Conservation (phyloP, 2,329 filamentous ascomycete genomes). For the Thyridium curvatum region DNA sequence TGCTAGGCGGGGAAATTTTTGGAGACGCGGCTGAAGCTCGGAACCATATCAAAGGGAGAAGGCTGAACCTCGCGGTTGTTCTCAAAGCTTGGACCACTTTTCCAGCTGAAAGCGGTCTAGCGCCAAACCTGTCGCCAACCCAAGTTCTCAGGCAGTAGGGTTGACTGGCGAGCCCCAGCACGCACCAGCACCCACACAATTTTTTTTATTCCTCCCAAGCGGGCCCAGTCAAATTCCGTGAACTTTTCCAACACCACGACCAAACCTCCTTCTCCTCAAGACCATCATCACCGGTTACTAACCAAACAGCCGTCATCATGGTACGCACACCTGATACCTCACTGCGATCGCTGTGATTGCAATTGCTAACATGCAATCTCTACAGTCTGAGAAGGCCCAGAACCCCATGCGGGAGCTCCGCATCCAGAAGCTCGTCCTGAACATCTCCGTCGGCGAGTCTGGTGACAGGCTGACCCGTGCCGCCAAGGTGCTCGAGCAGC, state of each 20-base stretch:
- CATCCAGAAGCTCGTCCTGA: conserved; percentile 99
- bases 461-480: conserved; percentile 99
- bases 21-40: not conserved
- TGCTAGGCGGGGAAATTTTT: no score
- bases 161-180: not conserved
- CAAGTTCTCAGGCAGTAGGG: conserved; percentile 3
- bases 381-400: conserved; percentile 72
- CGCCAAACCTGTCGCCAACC: conserved; percentile 6
- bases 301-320: conserved; percentile 24
- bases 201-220: no score
- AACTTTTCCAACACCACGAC: no score
- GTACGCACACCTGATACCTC: conserved; percentile 16
- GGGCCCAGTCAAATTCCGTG: no score
- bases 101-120: no score
- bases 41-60: not conserved
- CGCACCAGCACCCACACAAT: no score
- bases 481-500: conserved; percentile 99
- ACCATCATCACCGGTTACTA: no score
- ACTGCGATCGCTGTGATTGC: not conserved
- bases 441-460: conserved; percentile 99
- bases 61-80: not conserved
- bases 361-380: not conserved
- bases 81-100: conserved; percentile 2
- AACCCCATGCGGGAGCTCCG: conserved; percentile 99
- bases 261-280: no score